A percentile compares a stretch with the other conserved stretches of the same genome.
Conservation (phyloP, 805 yeast genomes). For the Wickerhamiella azymoides region DNA sequence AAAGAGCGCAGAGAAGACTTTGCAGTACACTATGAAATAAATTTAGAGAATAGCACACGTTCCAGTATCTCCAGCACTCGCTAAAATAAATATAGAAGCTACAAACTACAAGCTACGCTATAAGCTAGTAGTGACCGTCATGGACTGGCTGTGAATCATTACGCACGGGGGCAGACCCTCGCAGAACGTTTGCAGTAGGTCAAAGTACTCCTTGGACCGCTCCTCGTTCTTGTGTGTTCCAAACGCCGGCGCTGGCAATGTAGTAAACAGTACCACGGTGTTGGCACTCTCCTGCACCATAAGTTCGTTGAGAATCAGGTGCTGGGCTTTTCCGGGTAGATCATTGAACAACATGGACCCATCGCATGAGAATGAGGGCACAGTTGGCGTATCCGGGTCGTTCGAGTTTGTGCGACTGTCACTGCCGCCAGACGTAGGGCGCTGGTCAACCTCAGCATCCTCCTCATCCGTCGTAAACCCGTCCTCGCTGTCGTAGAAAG, state of each 20-base stretch:
- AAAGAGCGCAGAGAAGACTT: conserved; percentile 46
- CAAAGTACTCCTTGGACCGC: conserved; percentile 61
- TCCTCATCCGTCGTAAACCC: conserved; percentile 16
- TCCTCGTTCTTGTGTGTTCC: conserved; percentile 64
- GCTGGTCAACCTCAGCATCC: conserved; percentile 11
- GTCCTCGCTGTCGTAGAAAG: conserved; percentile 17
- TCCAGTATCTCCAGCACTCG: too few relatives aligned
- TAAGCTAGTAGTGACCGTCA: conserved; percentile 90
- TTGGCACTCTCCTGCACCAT: conserved; percentile 51
- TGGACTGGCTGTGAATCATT: conserved; percentile 78
- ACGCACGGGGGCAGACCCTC: conserved; percentile 70
- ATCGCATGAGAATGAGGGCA: conserved; percentile 1
- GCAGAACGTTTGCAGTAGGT: conserved; percentile 67
- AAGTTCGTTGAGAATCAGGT: conserved; percentile 71
- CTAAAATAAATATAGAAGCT: too few relatives aligned
- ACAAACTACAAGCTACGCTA: too few relatives aligned
- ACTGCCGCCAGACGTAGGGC: not conserved
- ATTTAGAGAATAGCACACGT: too few relatives aligned
- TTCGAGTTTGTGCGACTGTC: not conserved
- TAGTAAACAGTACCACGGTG: conserved; percentile 71
- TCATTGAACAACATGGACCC: conserved; percentile 51
- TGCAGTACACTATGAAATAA: conserved; percentile 58
- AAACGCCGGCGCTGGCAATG: conserved; percentile 75
- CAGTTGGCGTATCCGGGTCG: not conserved
- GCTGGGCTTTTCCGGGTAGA: conserved; percentile 86